These are phyloP conservation scores for Leccinellum albellum DNA, from an alignment of 768 basidiomycete genomes.

Conservation along the genomic window DNA sequence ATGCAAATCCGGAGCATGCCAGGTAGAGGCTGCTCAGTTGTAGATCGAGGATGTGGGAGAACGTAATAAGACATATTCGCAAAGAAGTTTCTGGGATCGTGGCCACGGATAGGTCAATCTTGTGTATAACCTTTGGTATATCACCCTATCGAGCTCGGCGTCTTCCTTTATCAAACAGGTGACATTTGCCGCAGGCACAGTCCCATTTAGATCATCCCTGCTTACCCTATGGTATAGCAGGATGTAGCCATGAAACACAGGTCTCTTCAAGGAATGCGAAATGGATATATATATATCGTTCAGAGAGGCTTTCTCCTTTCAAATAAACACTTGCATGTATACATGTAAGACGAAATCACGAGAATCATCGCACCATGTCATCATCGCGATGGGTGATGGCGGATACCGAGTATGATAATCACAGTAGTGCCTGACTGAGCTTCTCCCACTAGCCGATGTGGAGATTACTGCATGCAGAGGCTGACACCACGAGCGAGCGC, in stretches of 20 bases:
- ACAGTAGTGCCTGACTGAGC: background rate
- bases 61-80: background rate
- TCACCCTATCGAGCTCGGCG: background rate
- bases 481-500: background rate
- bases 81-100: background rate
- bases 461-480: background rate
- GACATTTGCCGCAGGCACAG: background rate
- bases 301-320: background rate
- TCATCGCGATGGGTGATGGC: background rate
- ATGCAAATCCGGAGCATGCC: background rate
- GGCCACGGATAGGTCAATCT: background rate
- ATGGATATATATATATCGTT: background rate
- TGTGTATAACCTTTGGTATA: background rate
- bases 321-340: background rate
- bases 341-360: background rate
- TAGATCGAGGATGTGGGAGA: slow-evolving; percentile 3
- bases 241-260: background rate
- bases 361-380: slow-evolving; percentile 5
- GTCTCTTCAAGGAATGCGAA: background rate
- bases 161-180: background rate
- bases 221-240: background rate
- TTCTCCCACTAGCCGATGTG: background rate
- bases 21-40: background rate
- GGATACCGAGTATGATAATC: background rate
- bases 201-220: background rate